phyloP scores from a whole-genome alignment of 2,329 filamentous ascomycete species.

The Colletotrichum nymphaeae region DNA sequence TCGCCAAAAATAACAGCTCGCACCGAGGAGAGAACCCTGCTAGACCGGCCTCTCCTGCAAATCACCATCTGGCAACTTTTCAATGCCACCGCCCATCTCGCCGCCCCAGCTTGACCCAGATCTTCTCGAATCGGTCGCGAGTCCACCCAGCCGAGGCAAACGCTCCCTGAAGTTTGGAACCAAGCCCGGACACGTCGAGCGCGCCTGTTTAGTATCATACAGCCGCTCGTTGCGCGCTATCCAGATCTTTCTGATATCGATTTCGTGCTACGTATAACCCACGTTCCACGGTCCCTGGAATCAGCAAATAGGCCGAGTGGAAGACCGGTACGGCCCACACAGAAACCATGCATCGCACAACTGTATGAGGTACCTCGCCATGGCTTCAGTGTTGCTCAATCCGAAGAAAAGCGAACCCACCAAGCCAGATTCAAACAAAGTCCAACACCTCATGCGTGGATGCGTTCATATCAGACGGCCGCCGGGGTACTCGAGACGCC shows the following conservation, averaged over 20 bases:
- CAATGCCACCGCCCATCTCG: conserved; percentile 18
- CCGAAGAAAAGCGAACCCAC: neutral
- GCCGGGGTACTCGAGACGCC: neutral
- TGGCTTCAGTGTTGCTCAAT: neutral
- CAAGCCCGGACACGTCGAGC: neutral
- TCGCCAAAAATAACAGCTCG: conserved; percentile 36
- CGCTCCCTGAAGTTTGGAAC: neutral
- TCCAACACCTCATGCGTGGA: neutral
- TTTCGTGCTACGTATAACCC: neutral
- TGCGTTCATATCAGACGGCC: neutral
- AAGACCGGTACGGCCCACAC: neutral
- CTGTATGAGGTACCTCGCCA: neutral
- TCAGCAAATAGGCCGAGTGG: neutral
- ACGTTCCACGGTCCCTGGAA: conserved; percentile 21
- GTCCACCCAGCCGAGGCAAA: conserved; percentile 20
- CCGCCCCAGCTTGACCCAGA: conserved; percentile 19
- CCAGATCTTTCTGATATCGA: conserved; percentile 27
- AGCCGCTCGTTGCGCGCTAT: conserved; percentile 18
- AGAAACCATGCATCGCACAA: neutral
- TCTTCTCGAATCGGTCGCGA: conserved; percentile 19
- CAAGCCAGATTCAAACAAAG: neutral
- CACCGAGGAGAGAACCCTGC: conserved; percentile 27
- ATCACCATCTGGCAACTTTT: conserved; percentile 30
- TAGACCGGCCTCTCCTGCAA: conserved; percentile 27
- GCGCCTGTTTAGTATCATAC: neutral